Evolutionary conservation across 331 rosid genomes (phyloP), one percentile per base, ranked within the genome.

Genomic region (Arachis monticola): DNA sequence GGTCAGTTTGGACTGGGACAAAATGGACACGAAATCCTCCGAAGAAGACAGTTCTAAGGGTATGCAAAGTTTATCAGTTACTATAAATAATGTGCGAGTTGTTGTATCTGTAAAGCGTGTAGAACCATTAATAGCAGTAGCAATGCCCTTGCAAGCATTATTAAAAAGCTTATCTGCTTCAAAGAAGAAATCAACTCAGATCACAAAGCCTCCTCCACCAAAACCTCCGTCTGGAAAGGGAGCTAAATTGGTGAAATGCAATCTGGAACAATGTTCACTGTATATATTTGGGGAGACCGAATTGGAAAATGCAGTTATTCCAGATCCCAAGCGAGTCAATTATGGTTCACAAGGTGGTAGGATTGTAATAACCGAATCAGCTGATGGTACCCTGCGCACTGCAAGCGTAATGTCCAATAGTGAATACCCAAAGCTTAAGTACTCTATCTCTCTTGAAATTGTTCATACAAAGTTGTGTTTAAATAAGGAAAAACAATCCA

Each of bases 301-400:
- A 48, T 76, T 95, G 70, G 99, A 89, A 76, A 88, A 86, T 71
- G 60, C 88, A 27, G 80, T 51, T 80, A 89, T 92, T 81, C 82
- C 87, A 57, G 99, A 95, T 78, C 99, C 99, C 17, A 95, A 95
- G 84, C 89, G 94, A 57, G 97, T 95, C 57, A 86, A 95, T 82
- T 95, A 85, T 75, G 99, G 99, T 70, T 92, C 97, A 73, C 99
- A 95, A 47, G 99, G 99, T 80, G 99, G 98, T 71, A 91, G 85
- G 77, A 81, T 90, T 69, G 82, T 83, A 57, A 70, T 95, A 67
- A 83, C 72, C 55, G 86, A 62, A 53, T 86, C 92, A 48, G 90
- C 79, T 62, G 97, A 95, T 75, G 99, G 99, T 80, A 86, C 97
- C 56, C 91, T 91, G 3, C 96, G 99, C 76, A 80, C 8, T 80